Base-by-base conservation (phyloP, 2,329 filamentous ascomycete species). In the Phymatotrichopsis omnivora region DNA sequence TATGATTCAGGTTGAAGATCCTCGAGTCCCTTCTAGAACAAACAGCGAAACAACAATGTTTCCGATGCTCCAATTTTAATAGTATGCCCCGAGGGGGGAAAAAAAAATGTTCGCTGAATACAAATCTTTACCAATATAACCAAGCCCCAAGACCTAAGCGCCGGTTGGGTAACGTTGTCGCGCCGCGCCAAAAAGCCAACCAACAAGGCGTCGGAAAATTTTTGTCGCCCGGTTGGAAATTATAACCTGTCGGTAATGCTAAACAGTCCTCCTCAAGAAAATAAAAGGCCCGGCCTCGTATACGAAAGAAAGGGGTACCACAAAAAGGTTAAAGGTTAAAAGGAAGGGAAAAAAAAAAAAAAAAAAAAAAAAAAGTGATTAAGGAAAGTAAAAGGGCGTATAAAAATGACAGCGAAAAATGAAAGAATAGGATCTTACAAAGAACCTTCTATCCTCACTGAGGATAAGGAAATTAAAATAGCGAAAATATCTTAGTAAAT, bases 351-450 rank as follows among this genome's bases (percentile, higher is more conserved):
- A n/a, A 33, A 35, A 37, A 27, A 37, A 46, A 33, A 32, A 37
- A 39, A 38, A 34, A 47, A 22, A 14, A 47, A 38, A 11, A 33
- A 14, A 19, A 35, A 34, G 39, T 25, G 24, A 35, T 34, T 23
- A 20, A 34, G 12, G 34, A 27, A 35, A 36, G 17, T 20, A 40
- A n/a, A 20, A 34, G 25, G 34, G 20, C 30, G 20, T 30, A 35
- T 30, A 32, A 32, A 33, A 32, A 27, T 27, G 37, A 47, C 35
- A 47, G 44, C 47, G 42, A 47, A 50, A 33, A 25, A 37, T 30
- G 17, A 20, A 45, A 29, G 37, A 31, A 32, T 22, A 22, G 25
- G 25, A 29, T n/a, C 27, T n/a, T n/a, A 29, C 8, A 29, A 29
- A 29, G 14, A 29, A 29, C 8, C 27, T 8, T 8, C 8, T 29